phyloP scores from a whole-genome alignment of 2,329 filamentous ascomycete species.

The Arthrobotrys sphaeroides region DNA sequence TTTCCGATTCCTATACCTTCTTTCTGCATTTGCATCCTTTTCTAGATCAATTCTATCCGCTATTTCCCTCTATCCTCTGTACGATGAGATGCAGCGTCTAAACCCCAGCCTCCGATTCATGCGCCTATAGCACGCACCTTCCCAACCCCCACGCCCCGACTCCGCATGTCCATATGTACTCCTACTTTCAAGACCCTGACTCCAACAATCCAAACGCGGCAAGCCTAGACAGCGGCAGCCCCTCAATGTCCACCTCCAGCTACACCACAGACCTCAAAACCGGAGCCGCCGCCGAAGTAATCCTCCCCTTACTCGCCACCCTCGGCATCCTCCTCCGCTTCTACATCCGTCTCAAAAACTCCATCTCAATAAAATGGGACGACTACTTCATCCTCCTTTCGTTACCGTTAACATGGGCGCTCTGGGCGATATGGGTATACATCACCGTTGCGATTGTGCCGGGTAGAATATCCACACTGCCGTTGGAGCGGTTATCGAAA shows the following conservation, averaged over 20 bases:
- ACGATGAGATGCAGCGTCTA: not conserved
- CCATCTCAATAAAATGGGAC: constrained; percentile 46
- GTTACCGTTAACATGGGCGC: constrained; percentile 36
- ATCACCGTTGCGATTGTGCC: constrained; percentile 25
- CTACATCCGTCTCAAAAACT: constrained; percentile 28
- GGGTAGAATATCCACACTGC: constrained; percentile 16
- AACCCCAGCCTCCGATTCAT: not conserved
- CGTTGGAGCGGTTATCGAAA: not conserved
- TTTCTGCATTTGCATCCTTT: not conserved
- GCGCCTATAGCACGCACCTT: not conserved
- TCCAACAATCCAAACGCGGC: constrained; percentile 27
- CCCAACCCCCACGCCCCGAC: not conserved
- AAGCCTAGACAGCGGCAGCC: not conserved
- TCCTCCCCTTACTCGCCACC: constrained; percentile 43
- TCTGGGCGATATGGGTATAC: constrained; percentile 43
- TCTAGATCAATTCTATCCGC: constrained; percentile 1
- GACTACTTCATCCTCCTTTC: constrained; percentile 42
- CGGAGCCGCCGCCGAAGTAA: constrained; percentile 28
- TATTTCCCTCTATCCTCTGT: not conserved
- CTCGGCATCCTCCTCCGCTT: constrained; percentile 34
- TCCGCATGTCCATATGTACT: constrained; percentile 3
- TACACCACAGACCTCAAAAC: constrained; percentile 41
- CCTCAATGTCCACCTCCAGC: constrained; percentile 1
- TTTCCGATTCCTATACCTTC: not conserved
- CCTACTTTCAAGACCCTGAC: not conserved